Conservation (phyloP, 805 yeast genomes). For the Yamadazyma ubonensis region DNA sequence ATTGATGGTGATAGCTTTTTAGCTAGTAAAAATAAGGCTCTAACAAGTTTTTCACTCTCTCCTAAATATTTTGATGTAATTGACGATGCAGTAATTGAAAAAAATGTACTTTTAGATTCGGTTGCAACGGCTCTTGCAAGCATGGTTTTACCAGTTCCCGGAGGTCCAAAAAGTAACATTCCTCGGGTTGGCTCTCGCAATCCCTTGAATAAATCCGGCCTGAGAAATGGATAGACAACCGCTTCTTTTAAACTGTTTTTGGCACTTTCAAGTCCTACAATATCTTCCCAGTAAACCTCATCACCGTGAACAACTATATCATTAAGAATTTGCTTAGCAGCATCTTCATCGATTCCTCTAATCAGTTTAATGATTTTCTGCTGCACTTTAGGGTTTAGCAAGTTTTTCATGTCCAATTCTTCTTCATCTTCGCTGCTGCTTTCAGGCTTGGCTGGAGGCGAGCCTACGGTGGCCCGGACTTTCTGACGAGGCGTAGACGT, state of each 20-base stretch:
- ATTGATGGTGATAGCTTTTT: constrained; percentile 86
- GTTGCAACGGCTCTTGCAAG: constrained; percentile 95
- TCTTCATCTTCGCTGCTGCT: constrained; percentile 9
- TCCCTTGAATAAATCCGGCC: constrained; percentile 91
- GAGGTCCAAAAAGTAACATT: constrained; percentile 96
- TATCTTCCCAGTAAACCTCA: constrained; percentile 91
- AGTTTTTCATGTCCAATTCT: constrained; percentile 20
- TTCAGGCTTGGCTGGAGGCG: background rate
- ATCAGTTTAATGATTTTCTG: constrained; percentile 44
- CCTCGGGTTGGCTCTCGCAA: constrained; percentile 93
- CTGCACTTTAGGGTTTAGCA: constrained; percentile 28
- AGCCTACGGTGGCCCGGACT: no score
- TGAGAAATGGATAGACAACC: constrained; percentile 89
- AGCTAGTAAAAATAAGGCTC: constrained; percentile 84
- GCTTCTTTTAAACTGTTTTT: constrained; percentile 89
- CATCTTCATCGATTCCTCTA: constrained; percentile 71
- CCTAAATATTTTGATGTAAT: constrained; percentile 86
- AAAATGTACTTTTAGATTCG: constrained; percentile 89
- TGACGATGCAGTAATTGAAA: constrained; percentile 82
- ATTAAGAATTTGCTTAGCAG: constrained; percentile 81
- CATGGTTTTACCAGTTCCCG: constrained; percentile 99
- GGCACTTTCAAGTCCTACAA: constrained; percentile 89
- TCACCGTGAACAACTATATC: constrained; percentile 90
- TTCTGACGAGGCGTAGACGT: no score
- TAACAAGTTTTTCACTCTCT: constrained; percentile 89